These are phyloP conservation scores for Odonthalia washingtoniensis DNA, from an alignment of 31 red algal species.

Conservation along the genomic window DNA sequence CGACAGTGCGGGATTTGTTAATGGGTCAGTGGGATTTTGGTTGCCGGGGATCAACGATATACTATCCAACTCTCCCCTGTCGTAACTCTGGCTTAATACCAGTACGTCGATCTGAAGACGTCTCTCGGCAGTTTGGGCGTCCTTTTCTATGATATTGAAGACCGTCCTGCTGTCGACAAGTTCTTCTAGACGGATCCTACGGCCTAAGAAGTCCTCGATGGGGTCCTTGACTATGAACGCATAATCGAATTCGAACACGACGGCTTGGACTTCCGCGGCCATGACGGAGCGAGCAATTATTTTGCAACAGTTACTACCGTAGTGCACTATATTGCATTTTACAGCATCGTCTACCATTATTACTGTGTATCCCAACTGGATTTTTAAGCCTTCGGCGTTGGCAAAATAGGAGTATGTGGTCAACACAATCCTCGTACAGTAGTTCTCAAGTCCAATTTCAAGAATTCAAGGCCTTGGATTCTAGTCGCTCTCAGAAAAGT, in stretches of 20 bases:
- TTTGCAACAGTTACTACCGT: conserved; percentile 10
- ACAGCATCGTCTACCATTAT: not conserved
- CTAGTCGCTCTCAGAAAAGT: too few relatives aligned
- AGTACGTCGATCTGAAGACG: not conserved
- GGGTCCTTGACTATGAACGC: conserved; percentile 4
- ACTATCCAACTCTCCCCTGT: conserved; percentile 16
- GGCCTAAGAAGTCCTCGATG: not conserved
- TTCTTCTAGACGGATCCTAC: not conserved
- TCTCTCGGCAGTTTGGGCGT: not conserved
- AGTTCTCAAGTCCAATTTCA: too few relatives aligned
- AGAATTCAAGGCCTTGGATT: too few relatives aligned
- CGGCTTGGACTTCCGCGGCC: conserved; percentile 21
- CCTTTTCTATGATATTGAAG: conserved; percentile 22
- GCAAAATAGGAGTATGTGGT: conserved; percentile 14
- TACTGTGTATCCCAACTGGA: not conserved
- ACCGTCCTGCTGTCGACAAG: not conserved
- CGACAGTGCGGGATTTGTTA: too few relatives aligned
- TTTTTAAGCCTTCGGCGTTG: not conserved
- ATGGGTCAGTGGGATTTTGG: too few relatives aligned
- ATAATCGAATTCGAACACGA: not conserved
- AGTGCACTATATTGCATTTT: conserved; percentile 8
- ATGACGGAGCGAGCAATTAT: conserved; percentile 19
- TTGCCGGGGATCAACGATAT: not conserved
- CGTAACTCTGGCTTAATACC: not conserved
- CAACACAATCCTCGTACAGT: not conserved